phyloP scores from a whole-genome alignment of 139 green algal genomes.

The Mesotaenium endlicherianum region DNA sequence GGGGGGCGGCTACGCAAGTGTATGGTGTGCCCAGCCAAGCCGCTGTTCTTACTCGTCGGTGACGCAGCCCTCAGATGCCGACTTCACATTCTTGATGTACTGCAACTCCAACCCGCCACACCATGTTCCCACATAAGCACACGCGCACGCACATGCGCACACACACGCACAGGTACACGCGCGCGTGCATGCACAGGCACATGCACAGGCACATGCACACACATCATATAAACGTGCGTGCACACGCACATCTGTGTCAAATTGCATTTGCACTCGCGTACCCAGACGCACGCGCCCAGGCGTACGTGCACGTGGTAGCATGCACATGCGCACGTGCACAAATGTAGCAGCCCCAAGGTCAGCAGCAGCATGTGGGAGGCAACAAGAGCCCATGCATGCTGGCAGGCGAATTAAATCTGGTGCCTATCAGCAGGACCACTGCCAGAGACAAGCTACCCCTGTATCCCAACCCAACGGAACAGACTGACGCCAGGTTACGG shows the following conservation, averaged over 20 bases:
- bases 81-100: constrained; percentile 91
- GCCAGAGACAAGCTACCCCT: too few species aligned
- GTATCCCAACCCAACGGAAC: neutral
- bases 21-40: neutral
- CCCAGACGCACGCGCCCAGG: neutral
- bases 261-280: too few species aligned
- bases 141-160: neutral
- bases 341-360: neutral
- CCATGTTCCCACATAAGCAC: too few species aligned
- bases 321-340: neutral
- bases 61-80: constrained; percentile 84
- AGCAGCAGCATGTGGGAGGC: too few species aligned
- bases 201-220: neutral
- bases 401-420: too few species aligned
- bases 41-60: constrained; percentile 74
- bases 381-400: too few species aligned
- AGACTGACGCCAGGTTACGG: neutral
- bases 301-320: neutral
- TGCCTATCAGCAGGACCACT: too few species aligned
- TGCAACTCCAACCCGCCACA: too few species aligned
- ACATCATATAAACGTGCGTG: neutral
- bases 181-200: neutral
- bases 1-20: too few species aligned
- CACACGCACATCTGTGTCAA: too few species aligned
- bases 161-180: neutral